A percentile compares a stretch with the other conserved stretches of the same genome.
Evolutionary conservation across 345 rosid genomes (phyloP).

Genomic region (Linum trigynum): DNA sequence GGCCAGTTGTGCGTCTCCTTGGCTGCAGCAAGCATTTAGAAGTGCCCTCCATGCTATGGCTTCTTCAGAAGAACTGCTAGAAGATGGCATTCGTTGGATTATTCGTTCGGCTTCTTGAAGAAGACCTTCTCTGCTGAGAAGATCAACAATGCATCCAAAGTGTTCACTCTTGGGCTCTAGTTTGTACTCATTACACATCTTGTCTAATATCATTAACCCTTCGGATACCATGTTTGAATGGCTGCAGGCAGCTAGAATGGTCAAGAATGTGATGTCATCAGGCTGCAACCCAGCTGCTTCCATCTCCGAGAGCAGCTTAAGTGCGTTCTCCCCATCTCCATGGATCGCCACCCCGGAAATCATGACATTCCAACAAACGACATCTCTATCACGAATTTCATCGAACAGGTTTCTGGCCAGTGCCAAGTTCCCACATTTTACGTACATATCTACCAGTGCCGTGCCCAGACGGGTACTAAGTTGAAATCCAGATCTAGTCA

Average conservation of each 20-base stretch:
- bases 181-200: constrained; percentile 20
- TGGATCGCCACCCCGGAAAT: constrained; percentile 34
- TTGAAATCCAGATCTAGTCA: constrained; percentile 11
- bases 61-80: constrained; percentile 19
- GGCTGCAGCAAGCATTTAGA: constrained; percentile 19
- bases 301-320: constrained; percentile 20
- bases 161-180: constrained; percentile 29
- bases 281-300: constrained; percentile 27
- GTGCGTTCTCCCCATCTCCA: constrained; percentile 24
- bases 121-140: constrained; percentile 25
- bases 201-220: constrained; percentile 22
- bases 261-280: constrained; percentile 27
- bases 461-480: constrained; percentile 19
- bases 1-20: constrained; percentile 19
- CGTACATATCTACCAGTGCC: constrained; percentile 31
- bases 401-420: constrained; percentile 27
- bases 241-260: constrained; percentile 29
- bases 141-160: constrained; percentile 26
- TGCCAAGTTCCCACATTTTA: constrained; percentile 28
- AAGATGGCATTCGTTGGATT: constrained; percentile 18
- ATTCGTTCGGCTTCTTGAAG: constrained; percentile 22
- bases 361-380: constrained; percentile 33
- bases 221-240: constrained; percentile 25
- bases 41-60: constrained; percentile 39
- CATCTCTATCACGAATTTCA: constrained; percentile 23